Base-by-base conservation (phyloP, 2,329 filamentous ascomycete genomes). In the Penicillium janthinellum region DNA sequence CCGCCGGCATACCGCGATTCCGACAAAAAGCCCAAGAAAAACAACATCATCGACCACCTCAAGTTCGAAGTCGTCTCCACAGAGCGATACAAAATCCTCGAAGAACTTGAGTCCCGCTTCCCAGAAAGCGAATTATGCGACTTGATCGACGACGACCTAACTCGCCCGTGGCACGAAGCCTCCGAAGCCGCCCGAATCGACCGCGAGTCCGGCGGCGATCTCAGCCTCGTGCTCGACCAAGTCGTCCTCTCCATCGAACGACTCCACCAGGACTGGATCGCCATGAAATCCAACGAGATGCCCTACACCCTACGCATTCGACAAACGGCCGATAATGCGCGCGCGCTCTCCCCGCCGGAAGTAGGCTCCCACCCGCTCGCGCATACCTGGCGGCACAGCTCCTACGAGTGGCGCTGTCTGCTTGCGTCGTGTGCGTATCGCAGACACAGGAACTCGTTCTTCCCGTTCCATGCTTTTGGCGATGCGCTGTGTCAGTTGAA, bases 31-130 rank as follows among this genome's bases (percentile, higher is more conserved):
- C 54, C 61, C 41, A 73, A 75, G n/a, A 5, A 12, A 6, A 52
- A 63, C 2, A 78, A 81, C 45, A 75, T 82, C 38, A 73, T 81
- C 17, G 81, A 82, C 54, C 76, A 75, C 56, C 67, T 82, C 11
- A 77, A 74, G 39, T 82, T 82, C 49, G 59, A 71, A 1, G 74
- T 81, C 7, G 77, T 78, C 7, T 59, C 64, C 10, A 59, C 60
- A 0, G 71, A 76, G 44, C 71, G 67, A 3, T 41, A 73, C 4
- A 60, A 61, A 1, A 72, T 76, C 1, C 61, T 79, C 0, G 60
- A 49, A 6, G 63, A 73, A 3, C 73, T 81, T 8, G 62, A 73
- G 6, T 60, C 65, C 0, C 60, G 64, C 2, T 76, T 72, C 47
- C 61, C 70, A 0, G 66, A 71, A 31, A 34, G 50, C 6, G 64